Percentiles rank a stretch among this genome's conserved stretches.
Evolutionary conservation across 2,329 filamentous ascomycete species (phyloP).

Genomic region (Epichloe baconii): DNA sequence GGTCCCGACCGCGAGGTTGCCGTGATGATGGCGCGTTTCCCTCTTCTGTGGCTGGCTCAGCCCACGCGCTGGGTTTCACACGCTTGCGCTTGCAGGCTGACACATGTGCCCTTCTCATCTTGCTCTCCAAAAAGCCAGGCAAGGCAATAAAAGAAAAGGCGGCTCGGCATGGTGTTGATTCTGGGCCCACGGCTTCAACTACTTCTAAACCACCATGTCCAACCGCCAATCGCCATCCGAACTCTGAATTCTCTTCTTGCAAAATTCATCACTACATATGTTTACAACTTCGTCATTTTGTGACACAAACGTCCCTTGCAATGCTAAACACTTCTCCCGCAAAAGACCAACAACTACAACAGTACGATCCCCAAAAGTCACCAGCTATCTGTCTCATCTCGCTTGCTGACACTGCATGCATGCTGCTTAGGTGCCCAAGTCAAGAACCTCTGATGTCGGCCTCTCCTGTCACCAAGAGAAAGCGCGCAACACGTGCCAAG

Average conservation of each 20-base stretch:
- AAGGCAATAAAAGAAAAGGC: background rate
- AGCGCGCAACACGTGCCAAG: slow-evolving; percentile 14
- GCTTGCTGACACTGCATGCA: background rate
- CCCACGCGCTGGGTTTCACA: slow-evolving; percentile 2
- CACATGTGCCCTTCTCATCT: background rate
- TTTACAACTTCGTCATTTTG: background rate
- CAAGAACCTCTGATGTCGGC: slow-evolving; percentile 7
- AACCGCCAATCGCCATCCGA: background rate
- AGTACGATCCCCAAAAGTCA: background rate
- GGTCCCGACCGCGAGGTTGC: slow-evolving; percentile 3
- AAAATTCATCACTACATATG: background rate
- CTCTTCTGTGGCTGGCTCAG: slow-evolving; percentile 6
- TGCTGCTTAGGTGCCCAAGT: background rate
- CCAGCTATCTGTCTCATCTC: background rate
- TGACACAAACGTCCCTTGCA: background rate
- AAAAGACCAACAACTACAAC: background rate
- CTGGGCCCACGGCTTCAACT: background rate
- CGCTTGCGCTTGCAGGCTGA: background rate
- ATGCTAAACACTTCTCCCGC: slow-evolving; percentile 2
- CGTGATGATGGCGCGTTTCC: background rate
- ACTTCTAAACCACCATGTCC: background rate
- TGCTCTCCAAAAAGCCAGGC: background rate
- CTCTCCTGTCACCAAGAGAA: slow-evolving; percentile 7
- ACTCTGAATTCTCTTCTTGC: background rate
- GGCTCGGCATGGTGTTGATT: background rate